Conservation (phyloP, 371 early-diverging fungal species). For the Massospora cicadina region DNA sequence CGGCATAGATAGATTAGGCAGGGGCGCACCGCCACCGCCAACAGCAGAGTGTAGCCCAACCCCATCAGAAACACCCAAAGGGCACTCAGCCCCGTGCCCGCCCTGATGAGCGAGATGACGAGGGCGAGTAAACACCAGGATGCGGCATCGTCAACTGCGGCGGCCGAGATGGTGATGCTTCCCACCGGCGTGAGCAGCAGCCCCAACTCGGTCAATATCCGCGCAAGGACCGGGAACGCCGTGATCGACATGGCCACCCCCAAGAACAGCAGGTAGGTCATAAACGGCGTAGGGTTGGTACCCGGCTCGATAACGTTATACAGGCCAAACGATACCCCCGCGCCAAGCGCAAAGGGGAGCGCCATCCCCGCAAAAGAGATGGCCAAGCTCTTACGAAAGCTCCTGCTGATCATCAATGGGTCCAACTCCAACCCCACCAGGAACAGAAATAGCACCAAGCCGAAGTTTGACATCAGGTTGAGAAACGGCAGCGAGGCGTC, state of each 20-base stretch:
- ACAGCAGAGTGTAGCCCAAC: slow-evolving; percentile 33
- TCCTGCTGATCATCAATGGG: slow-evolving; percentile 24
- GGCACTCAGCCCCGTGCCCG: slow-evolving; percentile 36
- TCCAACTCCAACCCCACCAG: slow-evolving; percentile 73
- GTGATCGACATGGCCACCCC: slow-evolving; percentile 88
- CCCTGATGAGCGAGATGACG: slow-evolving; percentile 56
- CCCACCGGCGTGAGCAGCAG: slow-evolving; percentile 68
- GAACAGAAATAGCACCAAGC: slow-evolving; percentile 77
- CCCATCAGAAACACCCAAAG: slow-evolving; percentile 49
- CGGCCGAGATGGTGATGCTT: slow-evolving; percentile 61
- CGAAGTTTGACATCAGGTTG: slow-evolving; percentile 65
- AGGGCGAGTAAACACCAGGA: slow-evolving; percentile 73
- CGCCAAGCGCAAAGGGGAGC: slow-evolving; percentile 55
- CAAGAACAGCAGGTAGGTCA: slow-evolving; percentile 54
- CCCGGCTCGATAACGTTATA: slow-evolving; percentile 2
- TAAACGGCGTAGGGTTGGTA: slow-evolving; percentile 20
- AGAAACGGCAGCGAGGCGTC: slow-evolving; percentile 39
- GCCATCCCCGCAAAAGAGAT: slow-evolving; percentile 54
- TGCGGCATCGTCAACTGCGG: slow-evolving; percentile 69
- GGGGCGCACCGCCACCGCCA: slow-evolving; percentile 39
- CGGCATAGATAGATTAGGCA: slow-evolving; percentile 26
- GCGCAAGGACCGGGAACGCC: slow-evolving; percentile 82
- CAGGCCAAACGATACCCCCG: slow-evolving; percentile 45
- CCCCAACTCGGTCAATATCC: slow-evolving; percentile 75
- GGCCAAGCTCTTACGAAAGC: slow-evolving; percentile 23